phyloP scores from a whole-genome alignment of 768 basidiomycete genomes.

The Russula olivacea region DNA sequence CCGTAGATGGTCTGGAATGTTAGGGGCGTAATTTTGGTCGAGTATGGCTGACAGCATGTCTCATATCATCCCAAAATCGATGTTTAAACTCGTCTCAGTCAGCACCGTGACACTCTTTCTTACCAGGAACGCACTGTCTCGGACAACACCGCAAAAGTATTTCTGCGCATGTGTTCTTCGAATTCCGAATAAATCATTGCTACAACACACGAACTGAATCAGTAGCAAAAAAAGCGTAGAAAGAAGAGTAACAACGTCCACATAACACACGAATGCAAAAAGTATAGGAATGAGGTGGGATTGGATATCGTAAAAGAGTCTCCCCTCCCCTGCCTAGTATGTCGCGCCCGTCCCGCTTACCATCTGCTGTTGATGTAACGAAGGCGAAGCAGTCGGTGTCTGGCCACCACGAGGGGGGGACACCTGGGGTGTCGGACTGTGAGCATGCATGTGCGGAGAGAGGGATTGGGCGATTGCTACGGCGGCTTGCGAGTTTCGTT shows the following conservation, averaged over 20 bases:
- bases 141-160: not conserved
- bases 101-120: too few species aligned
- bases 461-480: constrained; percentile 30
- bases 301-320: constrained; percentile 8
- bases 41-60: too few species aligned
- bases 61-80: too few species aligned
- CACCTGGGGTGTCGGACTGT: constrained; percentile 29
- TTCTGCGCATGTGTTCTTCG: constrained; percentile 10
- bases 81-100: too few species aligned
- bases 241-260: constrained; percentile 15
- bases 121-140: not conserved
- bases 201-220: constrained; percentile 23
- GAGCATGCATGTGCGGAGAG: constrained; percentile 31
- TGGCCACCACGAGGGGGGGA: constrained; percentile 32
- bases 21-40: too few species aligned
- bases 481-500: constrained; percentile 26
- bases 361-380: constrained; percentile 32
- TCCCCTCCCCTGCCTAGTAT: constrained; percentile 12
- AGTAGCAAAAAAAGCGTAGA: constrained; percentile 11
- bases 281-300: constrained; percentile 17
- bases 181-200: constrained; percentile 25
- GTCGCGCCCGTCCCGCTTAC: constrained; percentile 29
- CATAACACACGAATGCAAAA: constrained; percentile 19
- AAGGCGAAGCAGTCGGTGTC: constrained; percentile 32
- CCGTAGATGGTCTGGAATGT: too few species aligned